phyloP scores from a whole-genome alignment of 345 rosid species.

The Odontarrhena argentea region DNA sequence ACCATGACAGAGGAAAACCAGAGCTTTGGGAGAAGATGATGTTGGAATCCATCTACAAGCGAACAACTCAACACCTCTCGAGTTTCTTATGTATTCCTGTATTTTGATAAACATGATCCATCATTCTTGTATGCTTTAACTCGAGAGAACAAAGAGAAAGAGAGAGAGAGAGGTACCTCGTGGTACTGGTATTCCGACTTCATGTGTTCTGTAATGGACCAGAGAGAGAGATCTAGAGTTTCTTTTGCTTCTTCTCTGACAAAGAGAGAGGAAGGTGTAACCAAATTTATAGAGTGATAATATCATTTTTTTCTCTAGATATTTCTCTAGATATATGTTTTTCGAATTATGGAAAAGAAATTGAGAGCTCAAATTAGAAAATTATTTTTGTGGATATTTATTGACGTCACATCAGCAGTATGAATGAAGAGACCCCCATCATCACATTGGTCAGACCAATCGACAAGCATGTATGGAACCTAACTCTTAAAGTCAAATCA shows the following conservation, averaged over 20 bases:
- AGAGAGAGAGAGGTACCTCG: slow-evolving; percentile 24
- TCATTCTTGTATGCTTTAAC: too few species aligned
- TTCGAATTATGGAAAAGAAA: not conserved
- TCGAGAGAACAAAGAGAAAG: not conserved
- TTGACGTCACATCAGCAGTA: slow-evolving; percentile 24
- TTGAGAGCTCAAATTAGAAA: not conserved
- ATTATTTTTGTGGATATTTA: not conserved
- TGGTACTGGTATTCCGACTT: slow-evolving; percentile 34
- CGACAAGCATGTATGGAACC: slow-evolving; percentile 4
- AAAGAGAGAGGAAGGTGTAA: not conserved
- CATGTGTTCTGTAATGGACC: not conserved
- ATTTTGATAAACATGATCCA: not conserved
- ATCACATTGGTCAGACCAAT: slow-evolving; percentile 1
- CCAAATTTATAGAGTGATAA: slow-evolving; percentile 25
- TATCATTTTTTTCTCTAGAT: not conserved
- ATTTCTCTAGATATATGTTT: not conserved
- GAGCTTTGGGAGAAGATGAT: slow-evolving; percentile 72
- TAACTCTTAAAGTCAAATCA: slow-evolving; percentile 1
- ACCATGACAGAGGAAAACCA: slow-evolving; percentile 98
- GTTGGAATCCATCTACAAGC: slow-evolving; percentile 87
- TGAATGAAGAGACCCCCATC: slow-evolving; percentile 11
- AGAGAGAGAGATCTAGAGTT: not conserved
- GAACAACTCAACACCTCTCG: slow-evolving; percentile 80
- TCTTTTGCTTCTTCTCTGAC: slow-evolving; percentile 16
- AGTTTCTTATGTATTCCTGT: slow-evolving; percentile 70